Evolutionary conservation across 495 filamentous ascomycete species (phyloP).

Genomic region (Apiosordaria backusii): DNA sequence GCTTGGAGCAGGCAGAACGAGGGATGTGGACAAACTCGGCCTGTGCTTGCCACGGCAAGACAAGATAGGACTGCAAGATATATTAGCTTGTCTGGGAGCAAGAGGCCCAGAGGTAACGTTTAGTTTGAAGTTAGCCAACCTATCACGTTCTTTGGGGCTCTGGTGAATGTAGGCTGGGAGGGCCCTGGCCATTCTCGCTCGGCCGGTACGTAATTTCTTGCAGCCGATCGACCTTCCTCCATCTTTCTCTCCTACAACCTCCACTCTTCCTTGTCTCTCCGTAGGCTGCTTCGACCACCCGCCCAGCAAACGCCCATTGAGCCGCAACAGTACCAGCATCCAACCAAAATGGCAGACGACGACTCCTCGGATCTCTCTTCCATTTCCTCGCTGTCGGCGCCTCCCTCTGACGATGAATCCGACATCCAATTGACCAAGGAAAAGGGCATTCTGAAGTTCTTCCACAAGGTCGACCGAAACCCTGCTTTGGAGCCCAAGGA

Average conservation of each 20-base stretch:
- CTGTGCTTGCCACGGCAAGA: slow-evolving; percentile 6
- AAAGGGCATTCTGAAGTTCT: slow-evolving; percentile 56
- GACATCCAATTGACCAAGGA: slow-evolving; percentile 46
- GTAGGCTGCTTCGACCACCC: slow-evolving; percentile 7
- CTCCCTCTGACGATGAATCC: slow-evolving; percentile 51
- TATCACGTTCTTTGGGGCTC: slow-evolving; percentile 27
- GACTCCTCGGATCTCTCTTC: slow-evolving; percentile 56
- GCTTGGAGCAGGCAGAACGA: neutral
- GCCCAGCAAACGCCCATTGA: slow-evolving; percentile 17
- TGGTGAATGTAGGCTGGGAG: slow-evolving; percentile 19
- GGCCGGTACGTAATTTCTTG: slow-evolving; percentile 37
- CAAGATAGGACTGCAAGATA: slow-evolving; percentile 13
- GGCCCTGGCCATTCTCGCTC: slow-evolving; percentile 24
- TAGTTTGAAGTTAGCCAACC: slow-evolving; percentile 21
- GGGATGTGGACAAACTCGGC: neutral
- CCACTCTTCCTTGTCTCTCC: slow-evolving; percentile 16
- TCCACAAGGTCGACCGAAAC: slow-evolving; percentile 48
- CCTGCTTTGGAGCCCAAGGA: slow-evolving; percentile 38
- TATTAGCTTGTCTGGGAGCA: slow-evolving; percentile 8
- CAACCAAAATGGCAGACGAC: slow-evolving; percentile 46
- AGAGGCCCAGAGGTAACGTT: slow-evolving; percentile 9
- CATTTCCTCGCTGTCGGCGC: slow-evolving; percentile 50
- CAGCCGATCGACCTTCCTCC: slow-evolving; percentile 31
- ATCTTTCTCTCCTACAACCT: slow-evolving; percentile 26
- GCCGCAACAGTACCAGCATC: slow-evolving; percentile 12